Evolutionary conservation across 805 yeast genomes (phyloP).

Genomic region (Cyberlindnera bimundalis): DNA sequence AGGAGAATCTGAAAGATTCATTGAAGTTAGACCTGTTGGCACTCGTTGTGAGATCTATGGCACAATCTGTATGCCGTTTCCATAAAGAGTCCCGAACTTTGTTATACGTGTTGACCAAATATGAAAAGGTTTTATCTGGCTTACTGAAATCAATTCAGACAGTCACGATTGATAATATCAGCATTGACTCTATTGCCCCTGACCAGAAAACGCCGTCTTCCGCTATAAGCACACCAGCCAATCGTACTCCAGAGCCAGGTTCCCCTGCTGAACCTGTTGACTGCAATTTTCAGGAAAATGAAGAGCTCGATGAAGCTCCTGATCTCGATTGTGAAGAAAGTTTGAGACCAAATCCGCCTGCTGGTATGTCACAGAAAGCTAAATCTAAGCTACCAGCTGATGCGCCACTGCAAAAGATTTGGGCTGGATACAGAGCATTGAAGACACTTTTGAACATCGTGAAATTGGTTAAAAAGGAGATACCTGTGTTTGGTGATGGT

Average conservation of each 20-base stretch:
- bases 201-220: constrained; percentile 5
- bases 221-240: constrained; percentile 6
- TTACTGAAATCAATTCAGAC: constrained; percentile 11
- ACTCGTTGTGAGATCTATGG: constrained; percentile 51
- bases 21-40: constrained; percentile 56
- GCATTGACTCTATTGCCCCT: constrained; percentile 4
- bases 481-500: constrained; percentile 28
- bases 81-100: constrained; percentile 53
- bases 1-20: constrained; percentile 28
- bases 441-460: constrained; percentile 38
- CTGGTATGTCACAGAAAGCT: constrained; percentile 59
- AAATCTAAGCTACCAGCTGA: constrained; percentile 50
- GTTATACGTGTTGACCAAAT: constrained; percentile 43
- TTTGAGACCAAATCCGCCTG: constrained; percentile 48
- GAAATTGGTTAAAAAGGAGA: constrained; percentile 24
- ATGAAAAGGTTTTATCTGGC: constrained; percentile 29
- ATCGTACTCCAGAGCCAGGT: constrained; percentile 10
- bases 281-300: constrained; percentile 12
- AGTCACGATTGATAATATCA: constrained; percentile 1
- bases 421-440: constrained; percentile 52
- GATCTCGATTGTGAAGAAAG: constrained; percentile 33
- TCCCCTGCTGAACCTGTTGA: constrained; percentile 6
- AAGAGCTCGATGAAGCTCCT: constrained; percentile 10
- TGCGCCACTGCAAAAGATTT: constrained; percentile 45
- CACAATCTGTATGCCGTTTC: constrained; percentile 47